Conservation (phyloP, 305 asterid species). For the Coffea humblotiana region DNA sequence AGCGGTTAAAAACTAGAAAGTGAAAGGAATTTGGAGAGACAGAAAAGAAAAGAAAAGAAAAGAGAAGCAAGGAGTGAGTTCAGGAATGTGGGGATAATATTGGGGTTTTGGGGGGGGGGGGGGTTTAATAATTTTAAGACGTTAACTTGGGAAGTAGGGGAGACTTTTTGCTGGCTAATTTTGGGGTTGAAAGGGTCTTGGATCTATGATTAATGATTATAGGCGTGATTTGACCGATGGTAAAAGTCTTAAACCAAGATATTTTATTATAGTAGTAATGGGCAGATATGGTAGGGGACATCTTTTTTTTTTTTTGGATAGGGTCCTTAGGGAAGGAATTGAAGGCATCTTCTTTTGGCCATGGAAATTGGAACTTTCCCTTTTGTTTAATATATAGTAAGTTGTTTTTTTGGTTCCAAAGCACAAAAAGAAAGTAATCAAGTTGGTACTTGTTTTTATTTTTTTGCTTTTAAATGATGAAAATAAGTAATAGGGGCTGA, state of each 20-base stretch:
- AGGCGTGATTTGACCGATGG: background rate
- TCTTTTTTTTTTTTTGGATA: background rate
- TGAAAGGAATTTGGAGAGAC: background rate
- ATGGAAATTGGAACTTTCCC: background rate
- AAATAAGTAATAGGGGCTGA: background rate
- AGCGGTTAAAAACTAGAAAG: conserved; percentile 17
- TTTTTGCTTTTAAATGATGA: background rate
- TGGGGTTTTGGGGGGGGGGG: too few species aligned
- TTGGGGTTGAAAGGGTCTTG: background rate
- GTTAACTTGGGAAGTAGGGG: background rate
- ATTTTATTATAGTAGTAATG: background rate
- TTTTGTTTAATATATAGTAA: background rate
- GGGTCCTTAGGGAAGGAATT: too few species aligned
- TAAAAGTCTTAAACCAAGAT: background rate
- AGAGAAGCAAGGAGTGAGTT: background rate
- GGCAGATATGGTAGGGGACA: background rate
- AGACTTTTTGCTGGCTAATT: background rate
- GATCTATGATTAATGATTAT: background rate
- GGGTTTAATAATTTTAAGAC: background rate
- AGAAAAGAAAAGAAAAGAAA: background rate
- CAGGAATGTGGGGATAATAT: background rate
- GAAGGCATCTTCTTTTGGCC: background rate
- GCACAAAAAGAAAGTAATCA: too few species aligned
- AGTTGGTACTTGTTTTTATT: too few species aligned
- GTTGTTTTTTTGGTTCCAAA: background rate